A percentile compares a stretch with the other conserved stretches of the same genome.
phyloP scores from a whole-genome alignment of 164 flowering plant genomes.

The Aristolochia fimbriata region DNA sequence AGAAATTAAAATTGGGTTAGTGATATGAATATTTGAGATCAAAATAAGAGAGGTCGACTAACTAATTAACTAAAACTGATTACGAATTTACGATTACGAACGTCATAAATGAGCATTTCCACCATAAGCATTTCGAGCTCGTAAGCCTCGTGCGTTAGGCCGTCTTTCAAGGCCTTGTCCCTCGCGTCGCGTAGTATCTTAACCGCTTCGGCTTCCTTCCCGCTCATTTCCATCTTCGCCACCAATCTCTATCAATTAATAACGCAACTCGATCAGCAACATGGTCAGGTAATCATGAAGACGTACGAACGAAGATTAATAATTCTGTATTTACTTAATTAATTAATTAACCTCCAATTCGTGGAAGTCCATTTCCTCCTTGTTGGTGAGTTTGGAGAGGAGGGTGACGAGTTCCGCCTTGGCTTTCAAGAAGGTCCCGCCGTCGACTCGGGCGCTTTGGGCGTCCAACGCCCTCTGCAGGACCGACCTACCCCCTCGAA shows the following conservation, averaged over 20 bases:
- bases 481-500: constrained; percentile 27
- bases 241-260: constrained; percentile 6
- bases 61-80: no score
- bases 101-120: constrained; percentile 33
- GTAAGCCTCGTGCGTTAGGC: constrained; percentile 19
- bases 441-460: constrained; percentile 7
- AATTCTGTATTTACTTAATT: no score
- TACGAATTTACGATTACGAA: constrained; percentile 1
- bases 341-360: constrained; percentile 29
- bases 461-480: constrained; percentile 21
- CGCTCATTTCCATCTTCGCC: constrained; percentile 29
- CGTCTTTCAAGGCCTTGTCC: constrained; percentile 3
- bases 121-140: constrained; percentile 31
- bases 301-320: no score
- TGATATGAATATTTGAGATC: no score
- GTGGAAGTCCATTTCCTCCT: constrained; percentile 9
- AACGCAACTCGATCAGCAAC: constrained; percentile 1
- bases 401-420: constrained; percentile 2
- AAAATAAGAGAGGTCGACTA: no score
- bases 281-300: no score
- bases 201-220: constrained; percentile 19
- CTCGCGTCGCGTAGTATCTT: constrained; percentile 6
- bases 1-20: no score
- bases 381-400: not conserved
- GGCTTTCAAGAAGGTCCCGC: not conserved